phyloP scores from a whole-genome alignment of 208 protist genomes.

The Trypanosoma lewisi region DNA sequence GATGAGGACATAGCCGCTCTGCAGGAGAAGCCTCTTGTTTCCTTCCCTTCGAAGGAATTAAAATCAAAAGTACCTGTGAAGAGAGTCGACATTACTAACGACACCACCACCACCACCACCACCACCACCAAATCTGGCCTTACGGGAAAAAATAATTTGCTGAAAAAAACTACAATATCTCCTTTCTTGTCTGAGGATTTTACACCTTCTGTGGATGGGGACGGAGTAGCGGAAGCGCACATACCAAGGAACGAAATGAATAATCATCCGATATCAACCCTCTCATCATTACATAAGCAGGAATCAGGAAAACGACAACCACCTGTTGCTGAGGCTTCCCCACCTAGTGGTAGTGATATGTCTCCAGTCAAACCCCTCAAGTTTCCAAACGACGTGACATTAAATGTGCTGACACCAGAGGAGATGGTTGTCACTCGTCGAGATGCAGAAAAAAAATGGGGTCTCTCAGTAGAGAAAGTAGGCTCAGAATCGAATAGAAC shows the following conservation, averaged over 20 bases:
- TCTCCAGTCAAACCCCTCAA: not conserved
- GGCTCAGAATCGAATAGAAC: not conserved
- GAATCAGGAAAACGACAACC: not conserved
- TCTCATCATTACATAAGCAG: not conserved
- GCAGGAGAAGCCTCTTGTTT: constrained; percentile 11
- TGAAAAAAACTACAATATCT: not conserved
- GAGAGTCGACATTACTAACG: not conserved
- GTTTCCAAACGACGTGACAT: constrained; percentile 24
- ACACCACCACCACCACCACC: not conserved
- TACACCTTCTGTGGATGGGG: not conserved
- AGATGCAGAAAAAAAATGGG: constrained; percentile 16
- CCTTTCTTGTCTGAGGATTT: not conserved
- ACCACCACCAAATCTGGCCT: not conserved
- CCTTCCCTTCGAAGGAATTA: not conserved
- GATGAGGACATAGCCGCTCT: not conserved
- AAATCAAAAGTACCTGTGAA: not conserved
- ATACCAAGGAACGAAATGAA: not conserved
- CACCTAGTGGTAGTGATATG: not conserved
- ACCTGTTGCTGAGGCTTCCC: not conserved
- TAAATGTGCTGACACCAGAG: constrained; percentile 22
- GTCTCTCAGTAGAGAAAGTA: constrained; percentile 5
- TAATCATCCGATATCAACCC: not conserved
- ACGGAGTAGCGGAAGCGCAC: not conserved
- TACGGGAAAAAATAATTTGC: not conserved
- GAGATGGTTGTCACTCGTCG: constrained; percentile 22